Conservation (phyloP, 2,329 filamentous ascomycete species). For the Cladosporium sp. region DNA sequence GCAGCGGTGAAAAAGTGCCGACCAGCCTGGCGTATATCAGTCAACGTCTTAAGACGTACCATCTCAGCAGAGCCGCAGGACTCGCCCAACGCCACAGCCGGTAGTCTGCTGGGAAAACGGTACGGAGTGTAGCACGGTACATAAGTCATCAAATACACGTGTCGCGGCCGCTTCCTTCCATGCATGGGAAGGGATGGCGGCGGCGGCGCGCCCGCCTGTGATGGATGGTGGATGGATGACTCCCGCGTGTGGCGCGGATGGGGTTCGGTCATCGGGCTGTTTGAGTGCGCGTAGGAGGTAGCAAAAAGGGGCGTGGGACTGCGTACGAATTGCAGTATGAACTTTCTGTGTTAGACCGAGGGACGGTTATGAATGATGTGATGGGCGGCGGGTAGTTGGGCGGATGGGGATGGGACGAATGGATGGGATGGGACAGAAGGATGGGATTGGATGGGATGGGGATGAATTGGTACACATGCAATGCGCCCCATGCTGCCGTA, state of each 20-base stretch:
- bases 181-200: background rate
- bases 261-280: too few species aligned
- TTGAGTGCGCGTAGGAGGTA: too few species aligned
- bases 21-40: too few species aligned
- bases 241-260: too few species aligned
- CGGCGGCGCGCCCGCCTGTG: too few species aligned
- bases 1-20: too few species aligned
- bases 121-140: background rate
- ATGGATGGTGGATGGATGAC: too few species aligned
- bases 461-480: background rate
- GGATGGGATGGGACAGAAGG: background rate
- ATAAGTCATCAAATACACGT: conserved; percentile 8
- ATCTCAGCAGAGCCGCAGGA: conserved; percentile 9
- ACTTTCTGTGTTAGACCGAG: too few species aligned
- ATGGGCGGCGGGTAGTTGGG: background rate
- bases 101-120: background rate
- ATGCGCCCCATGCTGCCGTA: too few species aligned
- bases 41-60: background rate
- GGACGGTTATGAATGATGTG: too few species aligned
- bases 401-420: background rate
- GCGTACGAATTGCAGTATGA: too few species aligned
- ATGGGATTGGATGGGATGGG: background rate
- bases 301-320: too few species aligned
- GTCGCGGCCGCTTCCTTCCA: background rate
- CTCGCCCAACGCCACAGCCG: conserved; percentile 5